Evolutionary conservation across 257 asterid species (phyloP), one percentile per base, ranked within the genome.

Genomic region (Ilex aquifolium): DNA sequence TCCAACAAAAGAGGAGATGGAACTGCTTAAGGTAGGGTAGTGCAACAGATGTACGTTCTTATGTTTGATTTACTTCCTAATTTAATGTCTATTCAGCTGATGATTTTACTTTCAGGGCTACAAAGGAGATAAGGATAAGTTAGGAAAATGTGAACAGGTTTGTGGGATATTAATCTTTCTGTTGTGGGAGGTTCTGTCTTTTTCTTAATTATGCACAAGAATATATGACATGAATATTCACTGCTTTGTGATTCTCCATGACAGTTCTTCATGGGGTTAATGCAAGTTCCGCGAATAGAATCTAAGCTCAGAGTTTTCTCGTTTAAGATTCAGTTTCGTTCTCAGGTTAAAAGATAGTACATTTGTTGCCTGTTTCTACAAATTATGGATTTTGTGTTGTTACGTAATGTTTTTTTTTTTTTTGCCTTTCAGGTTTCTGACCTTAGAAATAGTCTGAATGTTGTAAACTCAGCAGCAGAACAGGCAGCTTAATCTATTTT

Each of bases 1-100:
- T 78, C 98, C 98, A 71, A 88, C 95, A 32, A 91, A 88, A 76
- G 96, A 91, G 83, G 98, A 91, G 77, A 91, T 91, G 88, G 96
- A 88, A 52, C 49, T 82, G 74, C 95, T 91, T 46, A 91, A 91
- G 98, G 98, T 91, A 65, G 57, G 62, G 36, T 16, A 36, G 7
- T 53, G 27, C 63, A 36, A 21, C 27, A 21, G 27, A 21, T 21
- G 27, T 21, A 21, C 27, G 27, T 21, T 21, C 27, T 21, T 21
- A 21, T 21, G 27, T 21, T 21, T 21, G 27, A 21, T 21, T 21
- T 21, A 21, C 27, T 32, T 56, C 55, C 68, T 55, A 51, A 62
- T 50, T 50, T 70, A 63, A 61, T 55, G 54, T 39, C 56, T 39
- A 39, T 51, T 56, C 50, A 13, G 14, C 8, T 32, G 49, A 59